Evolutionary conservation across 2,329 filamentous ascomycete genomes (phyloP).

Genomic region (Alternaria viburni): DNA sequence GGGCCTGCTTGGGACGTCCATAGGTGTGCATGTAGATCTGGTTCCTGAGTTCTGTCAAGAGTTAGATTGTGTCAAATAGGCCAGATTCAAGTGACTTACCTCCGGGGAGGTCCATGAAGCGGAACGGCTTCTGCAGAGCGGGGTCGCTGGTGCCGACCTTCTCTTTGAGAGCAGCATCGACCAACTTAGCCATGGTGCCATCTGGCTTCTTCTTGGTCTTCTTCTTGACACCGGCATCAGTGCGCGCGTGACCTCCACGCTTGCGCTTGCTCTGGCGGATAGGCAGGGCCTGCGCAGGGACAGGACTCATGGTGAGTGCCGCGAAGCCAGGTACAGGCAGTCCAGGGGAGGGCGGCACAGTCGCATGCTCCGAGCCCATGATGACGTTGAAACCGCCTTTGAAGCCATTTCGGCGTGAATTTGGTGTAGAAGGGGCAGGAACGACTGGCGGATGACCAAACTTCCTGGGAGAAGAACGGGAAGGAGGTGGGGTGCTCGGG

Average conservation of each 20-base stretch:
- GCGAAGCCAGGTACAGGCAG: not conserved
- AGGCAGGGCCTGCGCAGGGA: not conserved
- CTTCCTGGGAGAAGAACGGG: not conserved
- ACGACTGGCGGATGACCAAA: not conserved
- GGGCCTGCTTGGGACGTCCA: slow-evolving; percentile 22
- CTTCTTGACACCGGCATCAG: slow-evolving; percentile 19
- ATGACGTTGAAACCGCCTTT: not conserved
- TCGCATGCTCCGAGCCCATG: not conserved
- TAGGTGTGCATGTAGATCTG: slow-evolving; percentile 27
- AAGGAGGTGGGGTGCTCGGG: slow-evolving; percentile 1
- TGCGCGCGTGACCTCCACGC: not conserved
- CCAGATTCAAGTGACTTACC: slow-evolving; percentile 10
- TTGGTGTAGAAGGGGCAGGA: not conserved
- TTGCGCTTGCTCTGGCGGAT: not conserved
- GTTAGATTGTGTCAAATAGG: slow-evolving; percentile 3
- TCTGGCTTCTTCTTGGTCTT: not conserved
- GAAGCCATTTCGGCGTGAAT: not conserved
- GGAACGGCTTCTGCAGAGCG: slow-evolving; percentile 6
- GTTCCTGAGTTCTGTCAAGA: slow-evolving; percentile 35
- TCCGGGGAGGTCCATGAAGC: slow-evolving; percentile 30
- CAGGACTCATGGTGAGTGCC: not conserved
- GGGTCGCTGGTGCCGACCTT: not conserved
- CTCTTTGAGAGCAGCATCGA: not conserved
- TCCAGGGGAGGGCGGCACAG: slow-evolving; percentile 17
- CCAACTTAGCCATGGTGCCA: not conserved